These are phyloP conservation scores for Davidsoniella eucalypti DNA, from an alignment of 2,329 filamentous ascomycete genomes.

Conservation along the genomic window DNA sequence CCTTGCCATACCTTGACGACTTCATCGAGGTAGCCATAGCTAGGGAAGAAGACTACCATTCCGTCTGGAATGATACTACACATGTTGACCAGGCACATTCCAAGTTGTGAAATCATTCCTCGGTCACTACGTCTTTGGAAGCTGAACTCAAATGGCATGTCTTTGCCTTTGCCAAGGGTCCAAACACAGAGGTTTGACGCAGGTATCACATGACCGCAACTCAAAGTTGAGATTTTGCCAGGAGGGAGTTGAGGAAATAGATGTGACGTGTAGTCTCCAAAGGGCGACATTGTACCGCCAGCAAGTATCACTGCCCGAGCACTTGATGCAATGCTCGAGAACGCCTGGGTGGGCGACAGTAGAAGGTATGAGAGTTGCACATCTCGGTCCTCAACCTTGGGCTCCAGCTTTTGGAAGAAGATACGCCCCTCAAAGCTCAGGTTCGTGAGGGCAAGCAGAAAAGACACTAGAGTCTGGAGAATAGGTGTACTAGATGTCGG, in stretches of 20 bases:
- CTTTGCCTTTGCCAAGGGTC: conserved; percentile 34
- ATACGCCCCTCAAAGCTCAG: conserved; percentile 55
- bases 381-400: conserved; percentile 20
- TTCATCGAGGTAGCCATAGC: conserved; percentile 74
- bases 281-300: conserved; percentile 94
- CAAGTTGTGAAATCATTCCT: conserved; percentile 57
- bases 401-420: conserved; percentile 38
- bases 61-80: conserved; percentile 68
- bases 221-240: conserved; percentile 58
- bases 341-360: conserved; percentile 80
- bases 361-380: conserved; percentile 68
- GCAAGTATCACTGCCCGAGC: conserved; percentile 80
- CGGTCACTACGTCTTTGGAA: conserved; percentile 60
- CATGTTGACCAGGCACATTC: conserved; percentile 53
- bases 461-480: conserved; percentile 37
- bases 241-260: conserved; percentile 60
- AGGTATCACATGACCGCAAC: conserved; percentile 90
- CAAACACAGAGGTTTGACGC: conserved; percentile 63
- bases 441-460: conserved; percentile 74
- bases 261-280: conserved; percentile 75
- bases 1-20: conserved; percentile 49
- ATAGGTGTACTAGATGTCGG: conserved; percentile 26
- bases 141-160: conserved; percentile 59
- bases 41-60: conserved; percentile 88
- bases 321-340: conserved; percentile 69